Evolutionary conservation across 2,329 filamentous ascomycete species (phyloP), one percentile per base, ranked within the genome.

Genomic region (Ophiosphaerella narmari): DNA sequence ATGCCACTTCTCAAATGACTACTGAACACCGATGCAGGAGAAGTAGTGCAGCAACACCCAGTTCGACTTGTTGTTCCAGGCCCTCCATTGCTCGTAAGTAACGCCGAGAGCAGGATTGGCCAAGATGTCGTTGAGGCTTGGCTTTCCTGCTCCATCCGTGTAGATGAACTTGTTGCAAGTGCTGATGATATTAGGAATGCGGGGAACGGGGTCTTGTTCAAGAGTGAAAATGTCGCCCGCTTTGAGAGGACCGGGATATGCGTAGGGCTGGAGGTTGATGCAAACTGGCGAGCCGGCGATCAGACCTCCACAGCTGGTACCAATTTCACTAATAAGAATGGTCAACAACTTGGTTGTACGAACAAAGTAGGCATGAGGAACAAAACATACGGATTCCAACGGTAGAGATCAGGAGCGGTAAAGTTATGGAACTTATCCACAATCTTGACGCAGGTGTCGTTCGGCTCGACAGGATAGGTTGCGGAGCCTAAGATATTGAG

Each of bases 281-380:
- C 70, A 73, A 42, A 72, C 63, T 8, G 68, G 68, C 67, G 63
- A 46, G 62, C 67, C n/a, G 66, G 8, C 68, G 26, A 58, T 65
- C 2, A 72, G 58, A 11, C 67, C 63, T 43, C 62, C 65, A 48
- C 67, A 70, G 13, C 54, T 50, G 16, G 59, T 57, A 38, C 65
- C 62, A 40, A 62, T 47, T 36, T 60, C 53, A 2, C 38, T 48
- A n/a, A 13, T 12, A 8, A 3, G 9, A 3, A 9, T 21, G 4
- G 21, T 42, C 39, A 42, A 26, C 14, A 13, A 16, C 7, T 29
- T n/a, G 8, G 9, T 5, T 21, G 4, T 21, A 12, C 13, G 11
- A 16, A 16, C 14, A 14, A 16, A 13, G 33, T 14, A 7, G 13
- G 14, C 12, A 13, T n/a, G 38, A 23, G 38, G n/a, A 29, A 11